Percentiles rank a stretch among this genome's conserved stretches.
These are phyloP conservation scores for Dorcoceras hygrometricum DNA, from an alignment of 257 asterid genomes.

Conservation along the genomic window DNA sequence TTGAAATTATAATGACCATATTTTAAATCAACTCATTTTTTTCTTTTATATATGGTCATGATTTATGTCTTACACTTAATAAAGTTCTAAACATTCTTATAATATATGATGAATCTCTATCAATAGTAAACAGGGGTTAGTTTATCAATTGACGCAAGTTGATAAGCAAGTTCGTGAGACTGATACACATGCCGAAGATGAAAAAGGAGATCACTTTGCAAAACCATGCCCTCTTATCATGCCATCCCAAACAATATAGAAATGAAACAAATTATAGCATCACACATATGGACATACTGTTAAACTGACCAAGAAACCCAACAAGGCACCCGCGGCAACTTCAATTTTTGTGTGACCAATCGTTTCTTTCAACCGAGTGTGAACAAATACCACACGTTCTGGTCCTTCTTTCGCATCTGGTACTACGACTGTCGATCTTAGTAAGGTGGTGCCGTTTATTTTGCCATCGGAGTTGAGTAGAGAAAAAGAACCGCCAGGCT, in stretches of 20 bases:
- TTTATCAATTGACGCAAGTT: too few relatives aligned
- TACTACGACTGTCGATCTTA: conserved; percentile 15
- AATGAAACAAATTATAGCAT: conserved; percentile 5
- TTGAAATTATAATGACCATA: too few relatives aligned
- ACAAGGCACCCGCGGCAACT: conserved; percentile 82
- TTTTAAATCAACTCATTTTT: too few relatives aligned
- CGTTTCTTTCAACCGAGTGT: conserved; percentile 60
- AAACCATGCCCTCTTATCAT: not conserved
- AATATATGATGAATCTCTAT: too few relatives aligned
- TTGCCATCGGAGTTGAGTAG: conserved; percentile 39
- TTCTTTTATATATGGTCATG: too few relatives aligned
- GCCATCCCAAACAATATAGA: conserved; percentile 7
- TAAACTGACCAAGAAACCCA: conserved; percentile 72
- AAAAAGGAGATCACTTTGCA: not conserved
- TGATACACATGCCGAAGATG: not conserved
- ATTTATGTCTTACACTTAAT: too few relatives aligned
- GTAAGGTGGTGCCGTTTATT: conserved; percentile 20
- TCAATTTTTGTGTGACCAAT: conserved; percentile 84
- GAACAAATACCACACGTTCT: conserved; percentile 20
- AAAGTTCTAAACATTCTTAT: too few relatives aligned
- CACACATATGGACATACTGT: conserved; percentile 44
- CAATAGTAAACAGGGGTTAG: too few relatives aligned
- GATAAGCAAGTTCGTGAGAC: too few relatives aligned
- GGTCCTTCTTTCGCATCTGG: conserved; percentile 27
- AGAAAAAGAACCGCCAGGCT: conserved; percentile 31